Evolutionary conservation across 225 moss, liverwort and hornwort species (phyloP).

Genomic region (Neckera pumila): DNA sequence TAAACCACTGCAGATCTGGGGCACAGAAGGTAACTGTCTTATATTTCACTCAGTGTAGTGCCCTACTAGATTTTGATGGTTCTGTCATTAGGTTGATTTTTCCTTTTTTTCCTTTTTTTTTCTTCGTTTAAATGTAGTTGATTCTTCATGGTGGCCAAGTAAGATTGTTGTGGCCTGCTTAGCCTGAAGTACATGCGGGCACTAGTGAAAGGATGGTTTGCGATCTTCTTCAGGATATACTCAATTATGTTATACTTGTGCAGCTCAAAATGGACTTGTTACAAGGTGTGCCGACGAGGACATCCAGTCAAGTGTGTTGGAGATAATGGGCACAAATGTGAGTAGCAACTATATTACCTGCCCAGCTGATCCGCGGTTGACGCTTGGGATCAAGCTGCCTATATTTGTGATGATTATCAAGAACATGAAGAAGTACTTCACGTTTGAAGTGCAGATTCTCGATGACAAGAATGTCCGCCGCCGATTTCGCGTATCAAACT

Average conservation of each 20-base stretch:
- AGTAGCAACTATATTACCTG: constrained; percentile 86
- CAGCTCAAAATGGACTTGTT: constrained; percentile 86
- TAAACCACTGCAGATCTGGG: constrained; percentile 90
- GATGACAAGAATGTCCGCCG: constrained; percentile 97
- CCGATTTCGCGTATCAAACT: constrained; percentile 83
- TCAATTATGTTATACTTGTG: background rate
- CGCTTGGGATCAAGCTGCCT: constrained; percentile 83
- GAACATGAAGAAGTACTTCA: constrained; percentile 96
- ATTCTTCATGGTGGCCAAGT: background rate
- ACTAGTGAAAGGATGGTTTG: background rate
- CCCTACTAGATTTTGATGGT: background rate
- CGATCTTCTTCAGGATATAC: background rate
- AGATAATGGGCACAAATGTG: constrained; percentile 88
- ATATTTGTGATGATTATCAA: constrained; percentile 96
- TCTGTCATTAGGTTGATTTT: background rate
- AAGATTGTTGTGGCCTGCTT: background rate
- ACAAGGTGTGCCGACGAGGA: constrained; percentile 80
- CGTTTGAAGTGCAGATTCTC: constrained; percentile 92
- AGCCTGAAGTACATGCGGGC: background rate
- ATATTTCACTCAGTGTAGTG: background rate
- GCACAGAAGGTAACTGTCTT: constrained; percentile 58
- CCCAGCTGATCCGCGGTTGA: constrained; percentile 79
- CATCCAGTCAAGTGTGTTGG: constrained; percentile 84
- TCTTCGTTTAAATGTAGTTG: background rate
- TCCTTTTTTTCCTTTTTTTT: background rate